phyloP scores from a whole-genome alignment of 2,329 filamentous ascomycete genomes.

The Fusarium longipes region DNA sequence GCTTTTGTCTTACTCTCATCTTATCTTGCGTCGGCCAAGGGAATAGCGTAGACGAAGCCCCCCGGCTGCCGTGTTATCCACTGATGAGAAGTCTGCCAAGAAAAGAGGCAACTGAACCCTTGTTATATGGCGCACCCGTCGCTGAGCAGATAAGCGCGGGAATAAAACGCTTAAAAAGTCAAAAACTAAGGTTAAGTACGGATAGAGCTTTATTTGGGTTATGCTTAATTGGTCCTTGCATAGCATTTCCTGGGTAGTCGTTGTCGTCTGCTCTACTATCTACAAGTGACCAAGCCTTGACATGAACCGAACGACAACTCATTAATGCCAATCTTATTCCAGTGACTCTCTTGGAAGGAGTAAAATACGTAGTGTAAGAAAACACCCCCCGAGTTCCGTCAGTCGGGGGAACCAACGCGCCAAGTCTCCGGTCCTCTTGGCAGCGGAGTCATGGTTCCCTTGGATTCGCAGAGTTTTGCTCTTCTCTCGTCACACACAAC shows the following conservation, averaged over 20 bases:
- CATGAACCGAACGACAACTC: background rate
- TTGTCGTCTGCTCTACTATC: background rate
- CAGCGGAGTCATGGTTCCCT: conserved; percentile 25
- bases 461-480: background rate
- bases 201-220: conserved; percentile 18
- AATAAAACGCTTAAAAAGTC: conserved; percentile 14
- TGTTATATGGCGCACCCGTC: conserved; percentile 31
- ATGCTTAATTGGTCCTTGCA: conserved; percentile 31
- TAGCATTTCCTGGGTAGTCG: background rate
- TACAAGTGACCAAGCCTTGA: background rate
- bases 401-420: conserved; percentile 13
- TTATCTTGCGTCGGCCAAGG: conserved; percentile 11
- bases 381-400: background rate
- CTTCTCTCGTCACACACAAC: conserved; percentile 24
- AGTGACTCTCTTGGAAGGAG: background rate
- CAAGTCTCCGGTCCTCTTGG: conserved; percentile 41
- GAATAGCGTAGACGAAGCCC: background rate
- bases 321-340: background rate
- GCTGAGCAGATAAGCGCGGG: conserved; percentile 11
- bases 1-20: background rate
- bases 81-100: conserved; percentile 10
- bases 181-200: background rate
- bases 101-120: conserved; percentile 16
- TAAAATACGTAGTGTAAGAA: background rate
- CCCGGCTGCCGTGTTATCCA: conserved; percentile 23